Conservation (phyloP, 2,329 filamentous ascomycete species). For the Aspergillus pseudoglaucus region DNA sequence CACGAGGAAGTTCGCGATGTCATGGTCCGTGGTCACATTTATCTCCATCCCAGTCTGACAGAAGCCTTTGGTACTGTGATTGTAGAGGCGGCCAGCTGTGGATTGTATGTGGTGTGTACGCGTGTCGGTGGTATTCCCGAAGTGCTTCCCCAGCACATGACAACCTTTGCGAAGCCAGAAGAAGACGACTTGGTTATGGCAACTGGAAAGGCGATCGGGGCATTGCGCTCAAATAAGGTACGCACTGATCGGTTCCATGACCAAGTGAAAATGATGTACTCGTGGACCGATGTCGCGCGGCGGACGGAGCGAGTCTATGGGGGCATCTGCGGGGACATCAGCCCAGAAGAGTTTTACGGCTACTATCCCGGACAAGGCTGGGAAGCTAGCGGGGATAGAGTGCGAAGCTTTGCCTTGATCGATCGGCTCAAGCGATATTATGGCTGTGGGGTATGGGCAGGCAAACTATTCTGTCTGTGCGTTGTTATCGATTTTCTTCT, state of each 20-base stretch:
- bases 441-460: conserved; percentile 96
- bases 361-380: conserved; percentile 63
- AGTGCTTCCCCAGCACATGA: conserved; percentile 94
- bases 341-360: conserved; percentile 82
- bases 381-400: conserved; percentile 64
- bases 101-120: conserved; percentile 92
- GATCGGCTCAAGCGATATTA: conserved; percentile 95
- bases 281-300: conserved; percentile 90
- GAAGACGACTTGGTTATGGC: conserved; percentile 90
- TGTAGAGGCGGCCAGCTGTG: conserved; percentile 92
- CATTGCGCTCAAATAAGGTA: conserved; percentile 76
- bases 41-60: conserved; percentile 88
- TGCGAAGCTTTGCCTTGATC: conserved; percentile 85
- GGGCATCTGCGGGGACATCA: conserved; percentile 79
- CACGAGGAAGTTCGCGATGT: conserved; percentile 97
- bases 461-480: conserved; percentile 92
- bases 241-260: conserved; percentile 93
- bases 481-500: conserved; percentile 91
- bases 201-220: conserved; percentile 81
- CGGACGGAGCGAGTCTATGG: conserved; percentile 94
- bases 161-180: conserved; percentile 91
- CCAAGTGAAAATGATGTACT: conserved; percentile 97
- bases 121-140: conserved; percentile 95
- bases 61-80: conserved; percentile 98
- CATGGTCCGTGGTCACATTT: conserved; percentile 95